Conservation (phyloP, 2,329 filamentous ascomycete species). For the Arthrobotrys musiformis region DNA sequence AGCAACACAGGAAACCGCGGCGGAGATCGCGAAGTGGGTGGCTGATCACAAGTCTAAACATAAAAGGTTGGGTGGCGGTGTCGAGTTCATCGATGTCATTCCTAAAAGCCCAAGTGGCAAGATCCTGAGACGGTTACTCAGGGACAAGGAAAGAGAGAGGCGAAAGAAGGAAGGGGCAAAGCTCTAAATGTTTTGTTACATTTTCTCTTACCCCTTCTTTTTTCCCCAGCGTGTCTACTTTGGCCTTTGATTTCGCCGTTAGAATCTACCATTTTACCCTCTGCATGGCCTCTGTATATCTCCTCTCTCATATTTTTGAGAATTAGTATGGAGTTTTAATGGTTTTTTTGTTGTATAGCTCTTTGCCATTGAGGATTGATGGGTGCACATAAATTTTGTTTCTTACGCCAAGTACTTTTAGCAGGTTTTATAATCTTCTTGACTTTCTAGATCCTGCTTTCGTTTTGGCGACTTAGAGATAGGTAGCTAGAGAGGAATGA, state of each 20-base stretch:
- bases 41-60: conserved; percentile 65
- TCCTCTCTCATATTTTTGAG: neutral
- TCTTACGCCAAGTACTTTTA: neutral
- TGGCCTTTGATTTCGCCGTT: neutral
- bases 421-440: neutral
- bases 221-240: neutral
- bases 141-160: conserved; percentile 78
- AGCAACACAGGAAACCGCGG: conserved; percentile 60
- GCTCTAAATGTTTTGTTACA: conserved; percentile 66
- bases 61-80: conserved; percentile 65
- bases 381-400: neutral
- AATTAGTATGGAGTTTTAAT: neutral
- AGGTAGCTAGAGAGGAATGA: neutral
- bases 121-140: conserved; percentile 67
- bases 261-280: neutral
- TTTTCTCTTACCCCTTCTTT: neutral
- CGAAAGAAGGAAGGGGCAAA: conserved; percentile 74
- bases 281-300: neutral
- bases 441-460: neutral
- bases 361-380: neutral
- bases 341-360: conserved; percentile 3
- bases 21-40: conserved; percentile 64
- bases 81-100: conserved; percentile 66
- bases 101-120: conserved; percentile 67
- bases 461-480: too few species aligned